Base-by-base conservation (phyloP, 2,329 filamentous ascomycete genomes). In the Alternaria consortialis region DNA sequence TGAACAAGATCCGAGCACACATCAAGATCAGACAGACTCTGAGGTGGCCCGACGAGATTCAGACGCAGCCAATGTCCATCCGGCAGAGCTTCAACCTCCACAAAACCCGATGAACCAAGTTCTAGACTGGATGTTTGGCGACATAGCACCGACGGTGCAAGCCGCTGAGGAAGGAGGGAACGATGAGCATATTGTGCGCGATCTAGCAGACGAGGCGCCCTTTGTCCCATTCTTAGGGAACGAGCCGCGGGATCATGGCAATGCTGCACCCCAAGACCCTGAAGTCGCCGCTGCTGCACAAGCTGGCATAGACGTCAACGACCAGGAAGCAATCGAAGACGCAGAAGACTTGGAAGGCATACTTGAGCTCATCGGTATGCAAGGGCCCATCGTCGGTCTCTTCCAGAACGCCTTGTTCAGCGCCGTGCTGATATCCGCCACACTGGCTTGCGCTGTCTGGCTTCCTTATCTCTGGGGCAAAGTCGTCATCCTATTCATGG, bases 361-460 rank as follows among this genome's bases (percentile, higher is more conserved):
- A 53, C 89, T 99, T 83, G 95, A 99, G 77, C 87, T 99, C 15
- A 91, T 99, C 60, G 95, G 95, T 37, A 96, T 99, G 91, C 92
- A 96, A 73, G 95, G 95, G 0, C 95, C 95, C 0, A 84, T 99
- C 3, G 90, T 91, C 13, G 93, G 93, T 3, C 85, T 99, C 6
- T 88, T 98, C 68, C 95, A 99, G 74, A 99, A 99, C 69, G 93
- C 92, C 56, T 89, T 97, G 15, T 99, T 99, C 79, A 97, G 94
- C 75, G 90, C 91, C 7, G 90, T 98, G 46, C 85, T 99, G 29
- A 93, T 99, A 8, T 77, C 92, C 1, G 87, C 94, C 53, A 97
- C 94, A 13, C 88, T 99, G 42, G 90, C 93, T 53, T 83, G 91
- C 60, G 94, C 93, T 53, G 88, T 98, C 44, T 97, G 95, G 81